Evolutionary conservation across 306 rosid species (phyloP).

Genomic region (Cucurbita argyrosperma): DNA sequence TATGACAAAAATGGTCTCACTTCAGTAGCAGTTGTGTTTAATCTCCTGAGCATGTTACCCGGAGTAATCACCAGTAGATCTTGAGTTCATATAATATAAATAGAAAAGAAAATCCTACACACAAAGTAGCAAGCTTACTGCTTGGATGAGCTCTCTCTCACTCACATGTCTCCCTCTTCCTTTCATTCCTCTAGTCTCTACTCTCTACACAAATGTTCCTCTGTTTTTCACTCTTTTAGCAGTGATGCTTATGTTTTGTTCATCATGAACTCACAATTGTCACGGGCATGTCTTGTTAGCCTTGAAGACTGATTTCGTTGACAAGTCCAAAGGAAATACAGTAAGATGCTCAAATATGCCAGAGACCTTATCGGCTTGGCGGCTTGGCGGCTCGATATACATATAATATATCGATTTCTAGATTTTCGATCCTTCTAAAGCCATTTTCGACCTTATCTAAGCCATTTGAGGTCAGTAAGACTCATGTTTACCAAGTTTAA

Average conservation of each 20-base stretch:
- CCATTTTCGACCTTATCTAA: too few species aligned
- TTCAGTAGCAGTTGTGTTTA: not conserved
- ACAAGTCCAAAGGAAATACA: not conserved
- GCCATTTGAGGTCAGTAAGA: too few species aligned
- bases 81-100: not conserved
- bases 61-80: not conserved
- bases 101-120: not conserved
- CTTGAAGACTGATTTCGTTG: not conserved
- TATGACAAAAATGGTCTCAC: not conserved
- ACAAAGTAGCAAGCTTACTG: not conserved
- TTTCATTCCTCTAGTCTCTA: not conserved
- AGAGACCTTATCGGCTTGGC: too few species aligned
- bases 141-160: not conserved
- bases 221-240: not conserved
- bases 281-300: not conserved
- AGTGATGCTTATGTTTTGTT: not conserved
- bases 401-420: too few species aligned
- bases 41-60: not conserved
- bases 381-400: too few species aligned
- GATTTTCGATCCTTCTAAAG: too few species aligned
- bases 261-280: not conserved
- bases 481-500: too few species aligned
- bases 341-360: not conserved
- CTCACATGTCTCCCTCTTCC: not conserved
- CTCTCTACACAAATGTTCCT: not conserved